Percentiles rank a stretch among this genome's conserved stretches.
Evolutionary conservation across 2,329 filamentous ascomycete genomes (phyloP).

Genomic region (Pyrenochaeta sp.): DNA sequence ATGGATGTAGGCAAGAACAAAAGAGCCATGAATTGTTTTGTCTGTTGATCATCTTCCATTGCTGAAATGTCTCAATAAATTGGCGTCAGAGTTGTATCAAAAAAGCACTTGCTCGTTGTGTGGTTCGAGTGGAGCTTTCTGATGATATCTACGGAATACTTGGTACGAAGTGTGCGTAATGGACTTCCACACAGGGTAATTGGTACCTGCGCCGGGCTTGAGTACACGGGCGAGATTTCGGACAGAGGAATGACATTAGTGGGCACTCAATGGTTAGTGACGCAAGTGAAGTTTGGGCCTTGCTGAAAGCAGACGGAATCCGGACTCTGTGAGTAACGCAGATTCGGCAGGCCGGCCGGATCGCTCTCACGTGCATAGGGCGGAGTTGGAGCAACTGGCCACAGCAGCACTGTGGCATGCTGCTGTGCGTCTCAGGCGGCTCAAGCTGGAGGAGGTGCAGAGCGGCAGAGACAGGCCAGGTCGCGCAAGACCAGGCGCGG

Average conservation of each 20-base stretch:
- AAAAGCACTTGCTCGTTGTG: no score
- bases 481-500: constrained; percentile 1
- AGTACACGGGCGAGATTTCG: constrained; percentile 8
- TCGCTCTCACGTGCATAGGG: constrained; percentile 20
- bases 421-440: constrained; percentile 14
- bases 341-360: constrained; percentile 24
- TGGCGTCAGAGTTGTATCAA: no score
- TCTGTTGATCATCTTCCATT: no score
- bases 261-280: constrained; percentile 12
- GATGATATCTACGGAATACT: no score
- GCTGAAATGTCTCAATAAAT: no score
- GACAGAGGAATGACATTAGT: constrained; percentile 5
- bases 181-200: no score
- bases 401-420: constrained; percentile 8
- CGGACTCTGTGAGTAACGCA: constrained; percentile 15
- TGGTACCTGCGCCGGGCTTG: constrained; percentile 27
- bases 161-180: no score
- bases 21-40: no score
- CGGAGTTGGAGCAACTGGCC: constrained; percentile 9
- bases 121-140: no score
- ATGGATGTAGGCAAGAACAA: no score
- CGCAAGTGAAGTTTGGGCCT: constrained; percentile 13
- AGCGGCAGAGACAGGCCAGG: constrained; percentile 6
- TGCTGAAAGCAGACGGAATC: constrained; percentile 5
- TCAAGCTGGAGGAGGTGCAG: constrained; percentile 6